Conservation (phyloP, 106 monocot genomes). For the Phalaenopsis equestris region DNA sequence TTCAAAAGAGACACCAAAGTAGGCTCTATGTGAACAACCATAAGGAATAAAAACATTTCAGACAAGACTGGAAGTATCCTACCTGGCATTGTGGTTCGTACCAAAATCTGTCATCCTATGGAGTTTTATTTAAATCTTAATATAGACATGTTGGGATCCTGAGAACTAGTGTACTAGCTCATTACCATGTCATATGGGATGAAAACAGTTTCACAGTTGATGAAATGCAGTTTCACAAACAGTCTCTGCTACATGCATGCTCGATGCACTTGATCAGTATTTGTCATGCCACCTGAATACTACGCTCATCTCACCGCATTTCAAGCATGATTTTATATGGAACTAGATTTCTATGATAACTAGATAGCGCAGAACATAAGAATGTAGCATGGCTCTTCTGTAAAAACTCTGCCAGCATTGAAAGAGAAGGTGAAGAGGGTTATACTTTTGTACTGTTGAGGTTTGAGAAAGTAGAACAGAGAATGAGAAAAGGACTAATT, state of each 20-base stretch:
- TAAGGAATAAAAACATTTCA: constrained; percentile 62
- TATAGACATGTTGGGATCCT: constrained; percentile 54
- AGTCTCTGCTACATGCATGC: constrained; percentile 88
- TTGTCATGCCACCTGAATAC: constrained; percentile 33
- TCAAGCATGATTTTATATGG: constrained; percentile 30
- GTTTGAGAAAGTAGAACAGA: neutral
- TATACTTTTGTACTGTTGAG: constrained; percentile 47
- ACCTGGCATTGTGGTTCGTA: constrained; percentile 52
- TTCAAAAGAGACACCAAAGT: constrained; percentile 86
- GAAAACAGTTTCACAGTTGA: constrained; percentile 83
- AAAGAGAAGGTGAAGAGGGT: constrained; percentile 85
- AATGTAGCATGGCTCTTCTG: constrained; percentile 18
- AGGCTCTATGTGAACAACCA: constrained; percentile 77
- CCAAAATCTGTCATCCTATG: constrained; percentile 43
- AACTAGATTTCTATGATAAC: constrained; percentile 16
- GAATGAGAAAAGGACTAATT: neutral
- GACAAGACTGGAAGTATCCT: constrained; percentile 83
- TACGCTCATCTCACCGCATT: constrained; percentile 46
- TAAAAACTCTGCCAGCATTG: constrained; percentile 39
- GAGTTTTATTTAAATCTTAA: constrained; percentile 41
- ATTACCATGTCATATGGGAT: constrained; percentile 88
- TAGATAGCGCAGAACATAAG: constrained; percentile 4
- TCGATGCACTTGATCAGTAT: constrained; percentile 76
- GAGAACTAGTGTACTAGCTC: constrained; percentile 74
- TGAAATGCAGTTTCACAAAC: constrained; percentile 54